A percentile compares a stretch with the other conserved stretches of the same genome.
Evolutionary conservation across 169 alveolate species (phyloP).

Genomic region (Cryptosporidium ryanae): DNA sequence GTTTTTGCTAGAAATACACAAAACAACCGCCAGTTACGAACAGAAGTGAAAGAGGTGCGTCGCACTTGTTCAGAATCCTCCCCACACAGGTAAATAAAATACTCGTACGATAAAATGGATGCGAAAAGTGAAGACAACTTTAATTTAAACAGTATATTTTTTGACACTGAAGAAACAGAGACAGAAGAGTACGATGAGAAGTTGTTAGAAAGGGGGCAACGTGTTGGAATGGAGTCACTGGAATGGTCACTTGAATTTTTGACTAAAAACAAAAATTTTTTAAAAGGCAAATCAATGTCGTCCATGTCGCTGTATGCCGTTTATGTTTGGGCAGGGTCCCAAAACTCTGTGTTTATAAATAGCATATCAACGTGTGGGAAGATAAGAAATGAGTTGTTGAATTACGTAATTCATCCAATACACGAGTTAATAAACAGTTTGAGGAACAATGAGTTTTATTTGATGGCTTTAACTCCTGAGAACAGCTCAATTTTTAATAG

Average conservation of each 20-base stretch:
- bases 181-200: constrained; percentile 2
- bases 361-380: constrained; percentile 46
- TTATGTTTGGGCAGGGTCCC: constrained; percentile 74
- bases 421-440: constrained; percentile 51
- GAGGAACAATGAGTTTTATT: constrained; percentile 37
- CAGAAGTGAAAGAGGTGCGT: too few species aligned
- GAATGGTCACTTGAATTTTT: constrained; percentile 66
- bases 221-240: constrained; percentile 49
- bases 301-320: constrained; percentile 59
- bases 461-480: constrained; percentile 18
- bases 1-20: too few species aligned
- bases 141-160: too few species aligned
- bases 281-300: constrained; percentile 56
- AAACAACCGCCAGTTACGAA: too few species aligned
- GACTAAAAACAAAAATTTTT: constrained; percentile 32
- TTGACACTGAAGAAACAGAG: background rate
- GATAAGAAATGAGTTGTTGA: constrained; percentile 51
- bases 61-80: too few species aligned
- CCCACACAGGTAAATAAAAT: too few species aligned
- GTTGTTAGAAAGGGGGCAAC: constrained; percentile 13
- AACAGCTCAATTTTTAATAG: background rate
- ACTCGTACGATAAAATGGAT: too few species aligned
- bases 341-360: constrained; percentile 21
- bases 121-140: too few species aligned
- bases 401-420: constrained; percentile 64